These are phyloP conservation scores for Pseudevernia furfuracea DNA, from an alignment of 495 filamentous ascomycete genomes.

Conservation along the genomic window DNA sequence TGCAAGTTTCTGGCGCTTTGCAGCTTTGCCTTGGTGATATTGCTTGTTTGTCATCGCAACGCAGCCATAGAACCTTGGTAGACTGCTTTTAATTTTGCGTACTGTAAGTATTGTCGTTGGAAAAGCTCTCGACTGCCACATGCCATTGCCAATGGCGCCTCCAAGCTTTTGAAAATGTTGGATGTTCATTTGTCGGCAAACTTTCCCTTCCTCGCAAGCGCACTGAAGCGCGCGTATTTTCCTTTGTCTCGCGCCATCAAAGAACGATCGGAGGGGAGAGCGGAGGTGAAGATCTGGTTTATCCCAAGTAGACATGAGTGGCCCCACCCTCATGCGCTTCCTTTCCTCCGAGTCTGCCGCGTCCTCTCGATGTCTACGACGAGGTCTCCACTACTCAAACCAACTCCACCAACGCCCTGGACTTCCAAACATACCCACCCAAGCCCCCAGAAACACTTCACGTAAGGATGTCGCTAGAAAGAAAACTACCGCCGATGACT, in stretches of 20 bases:
- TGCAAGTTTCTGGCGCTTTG: conserved; percentile 51
- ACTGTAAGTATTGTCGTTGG: not conserved
- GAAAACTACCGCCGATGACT: conserved; percentile 36
- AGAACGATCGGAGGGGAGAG: not conserved
- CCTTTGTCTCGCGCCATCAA: not conserved
- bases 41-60: conserved; percentile 18
- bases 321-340: conserved; percentile 4
- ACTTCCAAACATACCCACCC: conserved; percentile 14
- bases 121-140: not conserved
- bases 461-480: conserved; percentile 15
- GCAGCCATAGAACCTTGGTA: not conserved
- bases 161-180: not conserved
- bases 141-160: not conserved
- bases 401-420: conserved; percentile 14
- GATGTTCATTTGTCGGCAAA: conserved; percentile 5
- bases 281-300: not conserved
- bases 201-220: conserved; percentile 4
- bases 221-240: conserved; percentile 4
- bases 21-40: conserved; percentile 25
- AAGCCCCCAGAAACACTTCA: not conserved
- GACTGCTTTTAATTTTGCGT: not conserved
- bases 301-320: conserved; percentile 11
- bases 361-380: conserved; percentile 13
- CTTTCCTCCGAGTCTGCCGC: conserved; percentile 7
- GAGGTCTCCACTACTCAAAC: conserved; percentile 18